Base-by-base conservation (phyloP, 1,139 yeast species). In the Nakaseomyces bracarensis region DNA sequence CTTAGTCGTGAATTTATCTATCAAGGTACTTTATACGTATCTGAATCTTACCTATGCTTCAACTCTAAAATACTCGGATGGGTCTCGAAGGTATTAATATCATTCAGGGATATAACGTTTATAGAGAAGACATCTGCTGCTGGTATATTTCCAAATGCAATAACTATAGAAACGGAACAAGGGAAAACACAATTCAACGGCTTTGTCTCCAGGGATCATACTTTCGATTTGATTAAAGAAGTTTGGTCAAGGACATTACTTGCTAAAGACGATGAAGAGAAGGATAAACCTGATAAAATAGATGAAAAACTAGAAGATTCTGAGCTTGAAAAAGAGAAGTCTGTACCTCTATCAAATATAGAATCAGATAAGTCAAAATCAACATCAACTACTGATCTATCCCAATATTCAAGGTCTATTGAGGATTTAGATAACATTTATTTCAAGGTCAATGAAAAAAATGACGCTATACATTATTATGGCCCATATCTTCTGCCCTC, bases 41-140 rank as follows among this genome's bases (percentile, higher is more conserved):
- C 95, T 16, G 95, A 85, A 52, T 74, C 75, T 46, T 77, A 82
- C 54, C 61, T 91, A 2, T 86, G 96, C 58, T 93, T 93, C 68
- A 82, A 86, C 55, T 85, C 96, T n/a, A 86, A 86, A 55, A 70
- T 91, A 36, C 68, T 93, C 39, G 96, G 96, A 0, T 89, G 96
- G 95, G 86, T 86, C 2, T 86, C 96, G 7, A 84, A 75, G 49
- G 65, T 87, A 35, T 74, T 82, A 4, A 73, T 91, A 25, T 77
- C 85, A 3, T 75, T 82, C 54, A 75, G 73, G 40, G 95, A 86
- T 45, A 76, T 91, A 34, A 69, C 75, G 4, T 71, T 74, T 20
- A 74, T 91, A 53, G 96, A 91, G 53, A 85, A 86, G 64, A 79
- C 80, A 47, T 73, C 79, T 33, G 86, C 96, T 0, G 96, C 89